phyloP scores from a whole-genome alignment of 2,329 filamentous ascomycete species.

The Emergomyces orientalis region DNA sequence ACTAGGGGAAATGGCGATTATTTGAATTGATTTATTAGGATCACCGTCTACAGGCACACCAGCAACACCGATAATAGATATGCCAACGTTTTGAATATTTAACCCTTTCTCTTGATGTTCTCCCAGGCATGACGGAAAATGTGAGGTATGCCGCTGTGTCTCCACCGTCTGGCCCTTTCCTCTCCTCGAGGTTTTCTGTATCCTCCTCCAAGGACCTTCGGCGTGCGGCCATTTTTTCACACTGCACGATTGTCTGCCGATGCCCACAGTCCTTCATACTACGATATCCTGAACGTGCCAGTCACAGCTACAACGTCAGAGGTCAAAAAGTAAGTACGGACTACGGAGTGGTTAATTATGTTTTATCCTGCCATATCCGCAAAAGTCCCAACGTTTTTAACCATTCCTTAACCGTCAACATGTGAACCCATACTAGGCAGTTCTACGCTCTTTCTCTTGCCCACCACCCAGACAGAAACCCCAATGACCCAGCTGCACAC shows the following conservation, averaged over 20 bases:
- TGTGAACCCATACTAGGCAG: slow-evolving; percentile 30
- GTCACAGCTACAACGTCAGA: slow-evolving; percentile 60
- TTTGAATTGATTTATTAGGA: no score
- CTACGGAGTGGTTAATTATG: background rate
- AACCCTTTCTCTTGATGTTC: background rate
- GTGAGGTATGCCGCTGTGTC: slow-evolving; percentile 57
- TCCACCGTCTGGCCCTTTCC: slow-evolving; percentile 17
- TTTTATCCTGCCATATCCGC: background rate
- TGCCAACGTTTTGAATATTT: background rate
- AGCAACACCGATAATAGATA: background rate
- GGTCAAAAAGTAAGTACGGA: slow-evolving; percentile 67
- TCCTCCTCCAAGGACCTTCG: slow-evolving; percentile 12
- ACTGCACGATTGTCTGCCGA: slow-evolving; percentile 24
- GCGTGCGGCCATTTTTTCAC: slow-evolving; percentile 37
- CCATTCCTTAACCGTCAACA: background rate
- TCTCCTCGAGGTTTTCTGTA: slow-evolving; percentile 7
- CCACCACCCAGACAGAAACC: slow-evolving; percentile 90
- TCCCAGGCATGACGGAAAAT: slow-evolving; percentile 1
- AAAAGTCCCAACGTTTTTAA: background rate
- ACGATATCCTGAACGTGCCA: slow-evolving; percentile 68
- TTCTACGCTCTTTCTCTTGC: slow-evolving; percentile 89
- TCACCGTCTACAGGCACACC: background rate
- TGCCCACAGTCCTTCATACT: slow-evolving; percentile 53
- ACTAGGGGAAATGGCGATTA: background rate
- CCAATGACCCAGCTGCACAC: slow-evolving; percentile 59